These are phyloP conservation scores for Moesziomyces sp. DNA, from an alignment of 1,284 basidiomycete species.

Conservation along the genomic window DNA sequence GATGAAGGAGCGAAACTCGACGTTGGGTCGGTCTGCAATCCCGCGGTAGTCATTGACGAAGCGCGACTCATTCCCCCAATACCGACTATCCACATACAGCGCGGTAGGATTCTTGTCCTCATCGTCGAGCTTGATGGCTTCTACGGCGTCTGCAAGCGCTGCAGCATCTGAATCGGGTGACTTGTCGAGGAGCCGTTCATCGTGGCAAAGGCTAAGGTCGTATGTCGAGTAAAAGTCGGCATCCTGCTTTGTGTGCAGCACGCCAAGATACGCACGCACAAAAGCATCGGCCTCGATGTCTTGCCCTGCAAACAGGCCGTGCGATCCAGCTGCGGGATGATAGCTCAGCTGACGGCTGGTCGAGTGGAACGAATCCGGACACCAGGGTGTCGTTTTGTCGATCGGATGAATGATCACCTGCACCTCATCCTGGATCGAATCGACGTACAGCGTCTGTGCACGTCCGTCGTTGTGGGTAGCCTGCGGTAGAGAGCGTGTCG, in stretches of 20 bases:
- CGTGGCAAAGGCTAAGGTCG: slow-evolving; percentile 72
- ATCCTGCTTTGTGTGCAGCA: slow-evolving; percentile 81
- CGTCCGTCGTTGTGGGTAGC: slow-evolving; percentile 29
- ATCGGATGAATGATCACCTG: slow-evolving; percentile 20
- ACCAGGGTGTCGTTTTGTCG: slow-evolving; percentile 19
- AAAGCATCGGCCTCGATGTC: slow-evolving; percentile 77
- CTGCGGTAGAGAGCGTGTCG: background rate
- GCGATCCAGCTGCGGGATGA: slow-evolving; percentile 85
- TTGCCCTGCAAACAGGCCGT: slow-evolving; percentile 80
- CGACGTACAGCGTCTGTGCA: slow-evolving; percentile 10
- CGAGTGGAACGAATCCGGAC: slow-evolving; percentile 30
- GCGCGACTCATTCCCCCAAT: slow-evolving; percentile 79
- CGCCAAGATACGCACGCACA: slow-evolving; percentile 84
- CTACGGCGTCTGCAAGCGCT: background rate
- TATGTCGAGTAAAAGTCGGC: slow-evolving; percentile 75
- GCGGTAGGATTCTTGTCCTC: slow-evolving; percentile 12
- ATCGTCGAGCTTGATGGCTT: background rate
- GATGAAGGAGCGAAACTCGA: slow-evolving; percentile 52
- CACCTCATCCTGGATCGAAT: slow-evolving; percentile 16
- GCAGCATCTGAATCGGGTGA: background rate
- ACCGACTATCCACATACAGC: slow-evolving; percentile 35
- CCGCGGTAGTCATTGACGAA: slow-evolving; percentile 63
- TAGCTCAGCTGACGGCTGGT: slow-evolving; percentile 23
- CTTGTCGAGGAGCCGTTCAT: slow-evolving; percentile 1
- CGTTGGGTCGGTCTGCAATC: slow-evolving; percentile 49